Percentiles rank a stretch among this genome's conserved stretches.
Evolutionary conservation across 139 green algal species (phyloP).

Genomic region (Tetratostichococcus sp.): DNA sequence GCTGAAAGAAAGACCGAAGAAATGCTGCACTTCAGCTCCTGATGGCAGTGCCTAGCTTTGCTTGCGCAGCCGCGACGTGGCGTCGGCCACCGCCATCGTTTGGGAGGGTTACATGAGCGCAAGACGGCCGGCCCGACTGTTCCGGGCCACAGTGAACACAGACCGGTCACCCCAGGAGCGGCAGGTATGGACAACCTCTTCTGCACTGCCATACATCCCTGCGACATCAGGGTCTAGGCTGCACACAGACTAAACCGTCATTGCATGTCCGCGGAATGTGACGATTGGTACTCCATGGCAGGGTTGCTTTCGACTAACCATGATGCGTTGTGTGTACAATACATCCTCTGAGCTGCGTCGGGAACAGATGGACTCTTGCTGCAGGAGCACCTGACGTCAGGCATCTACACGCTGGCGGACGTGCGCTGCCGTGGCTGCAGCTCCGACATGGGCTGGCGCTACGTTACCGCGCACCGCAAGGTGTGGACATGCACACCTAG

Average conservation of each 20-base stretch:
- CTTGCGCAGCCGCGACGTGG: conserved; percentile 27
- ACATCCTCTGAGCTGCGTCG: too few species aligned
- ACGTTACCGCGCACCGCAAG: conserved; percentile 26
- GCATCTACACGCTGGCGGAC: conserved; percentile 37
- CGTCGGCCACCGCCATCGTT: conserved; percentile 18
- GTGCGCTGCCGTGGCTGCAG: conserved; percentile 35
- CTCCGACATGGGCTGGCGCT: conserved; percentile 35
- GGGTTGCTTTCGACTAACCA: too few species aligned
- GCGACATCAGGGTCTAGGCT: too few species aligned
- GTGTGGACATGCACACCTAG: background rate
- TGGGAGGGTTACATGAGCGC: conserved; percentile 53
- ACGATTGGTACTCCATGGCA: too few species aligned
- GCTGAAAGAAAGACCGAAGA: too few species aligned
- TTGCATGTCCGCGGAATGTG: too few species aligned
- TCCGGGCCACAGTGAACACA: conserved; percentile 38
- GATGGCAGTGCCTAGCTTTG: too few species aligned
- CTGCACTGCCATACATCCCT: too few species aligned
- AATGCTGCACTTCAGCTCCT: too few species aligned
- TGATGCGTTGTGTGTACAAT: too few species aligned
- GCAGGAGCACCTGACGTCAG: conserved; percentile 25
- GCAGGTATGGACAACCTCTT: background rate
- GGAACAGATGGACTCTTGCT: background rate
- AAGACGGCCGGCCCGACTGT: conserved; percentile 35
- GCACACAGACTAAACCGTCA: too few species aligned
- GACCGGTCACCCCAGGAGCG: conserved; percentile 1